Conservation (phyloP, 2,329 filamentous ascomycete species). For the Ophiostoma quercus region DNA sequence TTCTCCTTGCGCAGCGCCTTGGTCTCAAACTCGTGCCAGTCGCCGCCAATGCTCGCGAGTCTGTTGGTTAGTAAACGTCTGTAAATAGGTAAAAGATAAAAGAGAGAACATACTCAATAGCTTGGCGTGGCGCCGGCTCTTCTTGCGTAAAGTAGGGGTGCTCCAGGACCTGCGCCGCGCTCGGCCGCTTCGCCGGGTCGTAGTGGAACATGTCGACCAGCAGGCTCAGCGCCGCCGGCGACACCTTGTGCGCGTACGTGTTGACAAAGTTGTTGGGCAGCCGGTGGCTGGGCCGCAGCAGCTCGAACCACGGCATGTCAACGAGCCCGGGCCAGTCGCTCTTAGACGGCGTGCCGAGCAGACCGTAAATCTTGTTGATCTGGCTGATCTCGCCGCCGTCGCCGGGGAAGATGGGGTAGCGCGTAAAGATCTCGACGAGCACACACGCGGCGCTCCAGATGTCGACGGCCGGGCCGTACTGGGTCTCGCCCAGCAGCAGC, state of each 20-base stretch:
- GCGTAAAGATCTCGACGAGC: slow-evolving; percentile 91
- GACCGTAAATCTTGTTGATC: slow-evolving; percentile 90
- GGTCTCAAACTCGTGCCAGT: slow-evolving; percentile 98
- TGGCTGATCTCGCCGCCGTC: slow-evolving; percentile 95
- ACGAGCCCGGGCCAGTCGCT: slow-evolving; percentile 81
- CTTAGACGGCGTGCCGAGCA: slow-evolving; percentile 81
- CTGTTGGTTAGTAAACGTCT: slow-evolving; percentile 37
- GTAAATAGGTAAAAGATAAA: not conserved
- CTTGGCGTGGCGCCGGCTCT: slow-evolving; percentile 69
- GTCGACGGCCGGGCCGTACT: slow-evolving; percentile 84
- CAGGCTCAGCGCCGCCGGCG: slow-evolving; percentile 75
- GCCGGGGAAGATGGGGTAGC: slow-evolving; percentile 88
- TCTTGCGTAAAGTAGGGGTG: slow-evolving; percentile 86
- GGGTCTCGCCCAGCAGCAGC: slow-evolving; percentile 82
- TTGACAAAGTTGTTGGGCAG: slow-evolving; percentile 73
- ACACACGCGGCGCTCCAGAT: slow-evolving; percentile 98
- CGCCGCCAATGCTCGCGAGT: slow-evolving; percentile 74
- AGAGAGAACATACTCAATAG: slow-evolving; percentile 62
- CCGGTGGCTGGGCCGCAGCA: slow-evolving; percentile 72
- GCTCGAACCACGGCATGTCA: slow-evolving; percentile 97
- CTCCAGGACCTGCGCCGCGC: slow-evolving; percentile 74
- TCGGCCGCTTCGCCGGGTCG: slow-evolving; percentile 77
- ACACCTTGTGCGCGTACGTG: slow-evolving; percentile 72
- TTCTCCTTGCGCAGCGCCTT: slow-evolving; percentile 91
- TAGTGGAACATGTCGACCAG: slow-evolving; percentile 81